Percentiles rank a stretch among this genome's conserved stretches.
phyloP scores from a whole-genome alignment of 306 rosid species.

The Cicer arietinum region DNA sequence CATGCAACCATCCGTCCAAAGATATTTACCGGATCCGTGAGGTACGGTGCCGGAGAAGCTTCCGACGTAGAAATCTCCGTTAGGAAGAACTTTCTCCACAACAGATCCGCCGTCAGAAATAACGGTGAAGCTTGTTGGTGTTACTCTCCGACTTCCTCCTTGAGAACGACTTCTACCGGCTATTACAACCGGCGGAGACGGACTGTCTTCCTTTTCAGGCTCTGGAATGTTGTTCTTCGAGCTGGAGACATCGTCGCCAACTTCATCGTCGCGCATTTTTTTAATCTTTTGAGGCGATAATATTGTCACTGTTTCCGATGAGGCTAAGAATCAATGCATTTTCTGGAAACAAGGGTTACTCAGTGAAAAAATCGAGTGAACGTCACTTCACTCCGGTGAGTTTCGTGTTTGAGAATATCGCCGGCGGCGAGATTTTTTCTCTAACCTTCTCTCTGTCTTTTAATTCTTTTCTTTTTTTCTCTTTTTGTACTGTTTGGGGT shows the following conservation, averaged over 20 bases:
- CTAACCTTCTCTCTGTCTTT: slow-evolving; percentile 24
- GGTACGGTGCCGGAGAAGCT: slow-evolving; percentile 80
- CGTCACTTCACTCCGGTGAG: neutral
- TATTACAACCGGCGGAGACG: slow-evolving; percentile 41
- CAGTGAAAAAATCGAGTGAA: neutral
- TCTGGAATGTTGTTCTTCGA: slow-evolving; percentile 67
- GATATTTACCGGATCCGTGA: slow-evolving; percentile 88
- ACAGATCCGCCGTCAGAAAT: slow-evolving; percentile 32
- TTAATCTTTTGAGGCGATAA: neutral
- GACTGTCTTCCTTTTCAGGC: slow-evolving; percentile 48
- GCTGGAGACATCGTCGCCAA: slow-evolving; percentile 40
- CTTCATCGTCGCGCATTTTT: slow-evolving; percentile 69
- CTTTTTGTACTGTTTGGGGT: slow-evolving; percentile 58
- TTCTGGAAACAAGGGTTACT: neutral
- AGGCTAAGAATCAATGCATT: slow-evolving; percentile 44
- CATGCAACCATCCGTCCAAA: slow-evolving; percentile 95
- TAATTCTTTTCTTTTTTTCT: slow-evolving; percentile 23
- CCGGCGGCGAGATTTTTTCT: slow-evolving; percentile 48
- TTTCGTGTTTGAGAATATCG: neutral
- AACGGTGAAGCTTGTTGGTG: slow-evolving; percentile 59
- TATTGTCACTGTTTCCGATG: neutral
- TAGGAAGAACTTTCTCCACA: slow-evolving; percentile 69
- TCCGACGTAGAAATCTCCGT: slow-evolving; percentile 94
- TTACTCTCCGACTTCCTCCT: slow-evolving; percentile 70
- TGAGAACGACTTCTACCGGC: slow-evolving; percentile 70